Conservation (phyloP, 2,329 filamentous ascomycete species). For the Trichoderma atroviride region DNA sequence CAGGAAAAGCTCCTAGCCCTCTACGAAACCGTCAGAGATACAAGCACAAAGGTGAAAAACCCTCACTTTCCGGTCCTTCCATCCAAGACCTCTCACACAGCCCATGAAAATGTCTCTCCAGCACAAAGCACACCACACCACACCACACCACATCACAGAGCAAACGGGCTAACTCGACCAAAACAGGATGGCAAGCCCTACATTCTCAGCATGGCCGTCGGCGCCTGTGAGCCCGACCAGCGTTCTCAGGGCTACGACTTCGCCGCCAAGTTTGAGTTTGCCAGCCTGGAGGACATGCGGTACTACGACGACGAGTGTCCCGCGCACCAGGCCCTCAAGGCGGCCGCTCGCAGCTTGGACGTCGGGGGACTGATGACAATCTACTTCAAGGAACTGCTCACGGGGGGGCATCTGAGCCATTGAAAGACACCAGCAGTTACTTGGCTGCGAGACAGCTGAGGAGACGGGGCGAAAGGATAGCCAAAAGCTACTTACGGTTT, state of each 20-base stretch:
- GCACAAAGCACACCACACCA: background rate
- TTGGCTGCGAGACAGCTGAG: background rate
- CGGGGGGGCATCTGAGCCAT: conserved; percentile 31
- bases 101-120: background rate
- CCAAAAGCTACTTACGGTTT: background rate
- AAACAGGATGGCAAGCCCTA: conserved; percentile 70
- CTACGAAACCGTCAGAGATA: conserved; percentile 46
- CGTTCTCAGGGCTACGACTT: conserved; percentile 68
- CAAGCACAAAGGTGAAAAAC: conserved; percentile 47
- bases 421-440: background rate
- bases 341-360: conserved; percentile 37
- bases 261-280: conserved; percentile 64
- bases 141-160: background rate
- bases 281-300: conserved; percentile 66
- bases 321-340: conserved; percentile 49
- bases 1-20: conserved; percentile 49
- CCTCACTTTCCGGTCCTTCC: conserved; percentile 9
- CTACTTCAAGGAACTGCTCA: conserved; percentile 43
- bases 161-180: background rate
- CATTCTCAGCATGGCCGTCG: conserved; percentile 61
- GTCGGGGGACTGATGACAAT: conserved; percentile 46
- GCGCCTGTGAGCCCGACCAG: conserved; percentile 57
- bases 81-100: background rate
- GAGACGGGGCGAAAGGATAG: no score
- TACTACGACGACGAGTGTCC: conserved; percentile 64